phyloP scores from a whole-genome alignment of 192 early-diverging fungal species.

The Podila epicladia region DNA sequence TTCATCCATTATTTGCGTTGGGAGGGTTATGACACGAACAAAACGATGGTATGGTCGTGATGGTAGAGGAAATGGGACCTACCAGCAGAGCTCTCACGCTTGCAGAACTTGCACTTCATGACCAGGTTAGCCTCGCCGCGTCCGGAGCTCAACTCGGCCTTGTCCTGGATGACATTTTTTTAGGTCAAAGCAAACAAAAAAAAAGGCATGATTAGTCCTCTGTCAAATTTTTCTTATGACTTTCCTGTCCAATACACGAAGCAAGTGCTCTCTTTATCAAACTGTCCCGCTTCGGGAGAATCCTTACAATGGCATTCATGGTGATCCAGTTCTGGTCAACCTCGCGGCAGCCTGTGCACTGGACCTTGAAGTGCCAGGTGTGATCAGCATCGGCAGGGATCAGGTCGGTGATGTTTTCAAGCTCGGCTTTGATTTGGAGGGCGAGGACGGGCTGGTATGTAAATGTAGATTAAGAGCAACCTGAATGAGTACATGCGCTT shows the following conservation, averaged over 20 bases:
- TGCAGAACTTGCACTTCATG: constrained; percentile 94
- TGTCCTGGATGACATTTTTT: constrained; percentile 52
- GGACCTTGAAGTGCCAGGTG: constrained; percentile 77
- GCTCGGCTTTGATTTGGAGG: constrained; percentile 79
- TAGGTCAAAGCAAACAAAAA: constrained; percentile 16
- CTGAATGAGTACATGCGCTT: not conserved
- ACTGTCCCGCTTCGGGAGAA: not conserved
- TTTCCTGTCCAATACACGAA: not conserved
- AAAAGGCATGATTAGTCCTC: not conserved
- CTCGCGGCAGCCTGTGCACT: constrained; percentile 87
- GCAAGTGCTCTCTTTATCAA: not conserved
- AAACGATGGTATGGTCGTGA: not conserved
- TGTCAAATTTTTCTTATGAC: not conserved
- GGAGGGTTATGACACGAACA: no score
- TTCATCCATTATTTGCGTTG: not conserved
- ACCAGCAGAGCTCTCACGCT: constrained; percentile 74
- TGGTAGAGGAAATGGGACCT: constrained; percentile 15
- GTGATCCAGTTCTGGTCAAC: constrained; percentile 72
- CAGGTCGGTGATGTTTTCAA: constrained; percentile 84
- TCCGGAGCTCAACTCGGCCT: constrained; percentile 71
- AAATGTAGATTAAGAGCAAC: not conserved
- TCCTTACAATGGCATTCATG: constrained; percentile 65
- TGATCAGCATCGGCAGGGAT: constrained; percentile 66
- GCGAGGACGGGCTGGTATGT: constrained; percentile 51
- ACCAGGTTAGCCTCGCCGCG: constrained; percentile 87